Percentiles rank a stretch among this genome's conserved stretches.
Conservation (phyloP, 2,329 filamentous ascomycete genomes). For the Fusarium sp. region DNA sequence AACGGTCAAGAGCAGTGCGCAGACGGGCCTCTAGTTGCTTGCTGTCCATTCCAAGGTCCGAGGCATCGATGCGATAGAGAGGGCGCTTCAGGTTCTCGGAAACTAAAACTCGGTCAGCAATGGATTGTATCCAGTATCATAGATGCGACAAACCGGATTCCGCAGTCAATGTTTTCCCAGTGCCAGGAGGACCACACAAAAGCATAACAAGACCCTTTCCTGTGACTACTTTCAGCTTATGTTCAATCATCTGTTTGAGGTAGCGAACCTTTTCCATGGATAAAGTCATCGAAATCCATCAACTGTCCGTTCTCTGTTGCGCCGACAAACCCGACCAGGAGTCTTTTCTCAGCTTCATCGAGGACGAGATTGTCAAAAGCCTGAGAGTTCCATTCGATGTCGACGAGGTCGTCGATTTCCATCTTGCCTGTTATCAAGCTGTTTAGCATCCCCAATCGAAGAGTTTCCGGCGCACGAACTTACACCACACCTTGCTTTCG, state of each 20-base stretch:
- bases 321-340: not conserved
- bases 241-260: fast-evolving
- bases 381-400: constrained; percentile 4
- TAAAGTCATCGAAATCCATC: not conserved
- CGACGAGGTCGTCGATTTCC: not conserved
- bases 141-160: constrained; percentile 37
- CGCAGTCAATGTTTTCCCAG: constrained; percentile 55
- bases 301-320: not conserved
- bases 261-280: constrained; percentile 1
- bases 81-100: constrained; percentile 21
- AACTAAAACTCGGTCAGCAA: constrained; percentile 14
- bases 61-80: constrained; percentile 16
- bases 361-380: constrained; percentile 1
- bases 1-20: constrained; percentile 36
- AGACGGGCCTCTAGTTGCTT: not conserved
- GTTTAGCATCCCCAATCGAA: not conserved
- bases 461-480: not conserved
- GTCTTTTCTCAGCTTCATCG: not conserved
- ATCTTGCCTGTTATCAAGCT: not conserved
- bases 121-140: too few species aligned
- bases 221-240: not conserved
- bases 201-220: constrained; percentile 48
- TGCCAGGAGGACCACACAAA: constrained; percentile 48
- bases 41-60: not conserved
- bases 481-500: constrained; percentile 19